Base-by-base conservation (phyloP, 139 green algal genomes). In the Coccomyxa sp. region DNA sequence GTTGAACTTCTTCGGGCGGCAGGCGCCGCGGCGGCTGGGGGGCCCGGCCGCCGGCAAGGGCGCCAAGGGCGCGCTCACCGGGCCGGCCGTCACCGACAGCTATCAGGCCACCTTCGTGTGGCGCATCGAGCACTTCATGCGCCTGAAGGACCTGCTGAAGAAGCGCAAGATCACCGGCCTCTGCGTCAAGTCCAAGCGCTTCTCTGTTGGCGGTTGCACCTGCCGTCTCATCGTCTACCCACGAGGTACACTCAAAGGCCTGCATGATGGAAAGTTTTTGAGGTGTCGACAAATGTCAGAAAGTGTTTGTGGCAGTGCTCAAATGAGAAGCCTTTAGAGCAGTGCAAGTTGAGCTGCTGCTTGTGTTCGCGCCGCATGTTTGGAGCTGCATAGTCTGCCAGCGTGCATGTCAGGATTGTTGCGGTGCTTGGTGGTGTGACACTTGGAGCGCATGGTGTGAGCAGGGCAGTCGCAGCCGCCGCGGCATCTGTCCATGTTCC, bases 81-180 rank as follows among this genome's bases (percentile, higher is more conserved):
- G 63, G 63, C 63, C 27, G 27, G 27, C 23, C 71, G 71, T 12
- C 71, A n/a, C 27, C 23, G 71, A 77, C 14, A 77, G 45, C 18
- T 92, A 83, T 79, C 82, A 90, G 81, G 92, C 88, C 25, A 90
- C 89, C 28, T 95, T 94, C 82, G 81, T 87, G 31, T 95, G 92
- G 92, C 85, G 86, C 25, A 93, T 95, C 59, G 92, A 95, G 66
- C 92, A 94, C 84, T 95, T 95, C 89, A 95, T 86, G 16, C 88
- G 89, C 63, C 87, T 95, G 32, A 95, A 95, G 88, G 92, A 95
- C 63, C 82, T 95, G 67, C 89, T 95, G 76, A 95, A 95, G 85
- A 95, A 95, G 88, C 88, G 92, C 81, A 95, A 95, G 87, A 95
- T 95, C 86, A 95, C 88, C n/a, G 89, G 88, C 27, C 89, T 95